Base-by-base conservation (phyloP, 345 rosid genomes). In the Ceriops tagal region DNA sequence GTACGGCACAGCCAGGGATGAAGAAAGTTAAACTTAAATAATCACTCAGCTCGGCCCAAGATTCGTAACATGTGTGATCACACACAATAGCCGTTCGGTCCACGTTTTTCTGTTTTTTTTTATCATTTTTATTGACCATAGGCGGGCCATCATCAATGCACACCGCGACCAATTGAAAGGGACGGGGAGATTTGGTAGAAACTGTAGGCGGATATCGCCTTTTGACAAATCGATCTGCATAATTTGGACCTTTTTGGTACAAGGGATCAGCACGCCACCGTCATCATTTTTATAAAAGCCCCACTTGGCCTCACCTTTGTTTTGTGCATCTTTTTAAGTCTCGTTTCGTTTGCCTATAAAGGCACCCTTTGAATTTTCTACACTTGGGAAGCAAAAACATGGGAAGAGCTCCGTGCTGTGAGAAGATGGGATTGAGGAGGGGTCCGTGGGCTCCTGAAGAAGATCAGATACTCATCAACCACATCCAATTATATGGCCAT, bases 351-450 rank as follows among this genome's bases (percentile, higher is more conserved):
- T 66, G 32, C 39, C 11, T 13, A 3, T 34, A n/a, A 7, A 43
- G 15, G 49, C 1, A 15, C 49, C 18, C 18, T 43, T 3, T 1
- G 1, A 43, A 43, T 43, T 43, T 43, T 13, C 16, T 15, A 3
- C 28, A 56, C 10, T 27, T 8, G 55, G 69, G 61, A 59, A 46
- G 70, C 61, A 56, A 32, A 52, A 60, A 57, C 59, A 89, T 89
- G 95, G 95, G 79, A 68, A 80, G 95, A 83, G 87, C 95, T 79
- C 95, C 95, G 47, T 89, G 95, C 71, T 88, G 93, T 64, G 93
- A 86, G 75, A 86, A 86, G 68, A 84, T 83, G 86, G 93, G 91
- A 58, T 62, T 89, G 80, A 89, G 82, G 88, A 87, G 82, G 77
- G 95, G 95, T 55, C 91, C 95, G 8, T 89, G 95, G 95, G 85